Base-by-base conservation (phyloP, 2,329 filamentous ascomycete species). In the Xylariaceae sp. region DNA sequence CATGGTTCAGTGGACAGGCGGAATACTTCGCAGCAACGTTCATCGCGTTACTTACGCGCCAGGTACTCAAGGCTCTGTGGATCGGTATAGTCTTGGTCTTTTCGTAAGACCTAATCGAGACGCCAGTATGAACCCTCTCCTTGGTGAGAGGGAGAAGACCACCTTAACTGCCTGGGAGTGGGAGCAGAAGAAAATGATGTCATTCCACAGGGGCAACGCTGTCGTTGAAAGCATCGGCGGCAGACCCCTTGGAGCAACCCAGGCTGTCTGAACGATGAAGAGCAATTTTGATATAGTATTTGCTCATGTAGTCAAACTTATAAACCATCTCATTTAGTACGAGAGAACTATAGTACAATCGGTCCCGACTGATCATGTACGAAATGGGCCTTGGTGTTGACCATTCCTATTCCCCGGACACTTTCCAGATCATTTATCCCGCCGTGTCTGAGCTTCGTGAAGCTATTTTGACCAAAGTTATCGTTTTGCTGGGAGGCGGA, bases 1-100 rank as follows among this genome's bases (percentile, higher is more conserved):
- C 12, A 56, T 57, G 50, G 53, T 57, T 1, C 49, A 56, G 44
- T 58, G 55, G 53, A 58, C 54, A 0, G 49, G 54, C 16, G 56
- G 56, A 1, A 8, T 53, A 12, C 32, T 59, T 6, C 55, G 56
- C 12, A 60, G 57, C 41, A 61, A 61, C 37, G 46, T 58, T 4
- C 52, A 60, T 36, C 59, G 57, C 14, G 48, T 57, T 35, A 42
- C 34, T n/a, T 45, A 52, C 44, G 44, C 48, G 4, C 41, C 50
- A 5, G 58, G 63, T 0, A 2, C 29, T 2, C 48, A 55, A 23
- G 44, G 50, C 0, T 63, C 62, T 25, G 48, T 58, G 17, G 48
- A 52, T 27, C 38, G 45, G 22, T 52, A 55, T 25, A 55, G 53
- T 34, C 20, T 55, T 6, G 53, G 44, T 10, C 23, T 50, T n/a